Evolutionary conservation across 805 yeast species (phyloP).

Genomic region (Millerozyma acaciae): DNA sequence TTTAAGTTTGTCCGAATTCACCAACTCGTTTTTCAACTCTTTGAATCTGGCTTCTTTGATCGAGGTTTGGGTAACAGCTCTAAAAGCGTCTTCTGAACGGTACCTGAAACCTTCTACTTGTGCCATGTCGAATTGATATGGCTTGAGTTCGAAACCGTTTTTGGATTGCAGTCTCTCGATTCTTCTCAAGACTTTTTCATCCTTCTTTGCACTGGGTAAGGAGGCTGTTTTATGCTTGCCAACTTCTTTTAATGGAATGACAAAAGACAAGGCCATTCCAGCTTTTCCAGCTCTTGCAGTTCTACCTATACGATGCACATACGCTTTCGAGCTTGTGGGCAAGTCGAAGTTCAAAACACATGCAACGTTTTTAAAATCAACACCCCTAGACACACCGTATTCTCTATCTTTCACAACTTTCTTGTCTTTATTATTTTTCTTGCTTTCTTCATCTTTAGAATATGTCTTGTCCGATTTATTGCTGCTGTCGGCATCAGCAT

Average conservation of each 20-base stretch:
- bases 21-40: conserved; percentile 81
- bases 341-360: conserved; percentile 94
- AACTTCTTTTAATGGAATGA: conserved; percentile 75
- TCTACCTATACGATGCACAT: conserved; percentile 92
- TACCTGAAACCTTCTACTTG: conserved; percentile 96
- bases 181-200: conserved; percentile 78
- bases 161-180: conserved; percentile 74
- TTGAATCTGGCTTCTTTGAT: conserved; percentile 90
- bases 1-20: conserved; percentile 85
- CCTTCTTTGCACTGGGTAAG: conserved; percentile 66
- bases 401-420: conserved; percentile 57
- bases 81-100: conserved; percentile 94
- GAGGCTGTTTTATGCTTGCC: conserved; percentile 86
- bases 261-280: conserved; percentile 92
- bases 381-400: conserved; percentile 94
- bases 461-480: conserved; percentile 14
- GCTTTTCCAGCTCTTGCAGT: conserved; percentile 97
- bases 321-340: conserved; percentile 84
- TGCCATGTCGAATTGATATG: conserved; percentile 85
- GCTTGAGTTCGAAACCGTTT: conserved; percentile 70
- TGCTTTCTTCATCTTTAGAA: conserved; percentile 9
- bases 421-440: conserved; percentile 18
- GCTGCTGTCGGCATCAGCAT: conserved; percentile 28
- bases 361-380: conserved; percentile 92
- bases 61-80: conserved; percentile 87